Percentiles rank a stretch among this genome's conserved stretches.
phyloP scores from a whole-genome alignment of 75 land plant species.

The Sequoiadendron giganteum region DNA sequence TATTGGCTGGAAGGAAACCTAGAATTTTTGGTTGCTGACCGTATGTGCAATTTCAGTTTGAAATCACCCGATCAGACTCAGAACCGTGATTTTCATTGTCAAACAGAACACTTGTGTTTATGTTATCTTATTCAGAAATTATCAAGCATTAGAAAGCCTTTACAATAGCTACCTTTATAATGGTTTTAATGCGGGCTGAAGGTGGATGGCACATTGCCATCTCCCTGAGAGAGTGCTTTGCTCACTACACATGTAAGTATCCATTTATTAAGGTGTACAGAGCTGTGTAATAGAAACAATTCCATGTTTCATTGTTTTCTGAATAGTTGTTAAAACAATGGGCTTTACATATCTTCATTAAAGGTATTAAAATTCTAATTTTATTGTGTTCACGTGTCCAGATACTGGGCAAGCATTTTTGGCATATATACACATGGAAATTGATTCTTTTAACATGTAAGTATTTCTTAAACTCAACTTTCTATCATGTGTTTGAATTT shows the following conservation, averaged over 20 bases:
- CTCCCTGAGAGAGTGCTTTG: conserved; percentile 1
- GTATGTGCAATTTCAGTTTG: conserved; percentile 19
- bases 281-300: background rate
- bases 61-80: conserved; percentile 15
- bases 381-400: background rate
- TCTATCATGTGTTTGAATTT: background rate
- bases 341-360: background rate
- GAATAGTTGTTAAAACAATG: background rate
- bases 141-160: conserved; percentile 21
- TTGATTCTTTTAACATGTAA: conserved; percentile 12
- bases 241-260: background rate
- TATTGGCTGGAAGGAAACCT: conserved; percentile 7
- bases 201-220: background rate
- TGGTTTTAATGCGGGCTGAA: background rate
- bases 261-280: background rate
- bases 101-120: conserved; percentile 45
- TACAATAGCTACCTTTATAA: background rate
- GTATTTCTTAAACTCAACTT: background rate
- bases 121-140: conserved; percentile 42
- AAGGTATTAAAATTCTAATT: conserved; percentile 1
- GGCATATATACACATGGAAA: conserved; percentile 1
- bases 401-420: conserved; percentile 12
- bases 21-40: conserved; percentile 37
- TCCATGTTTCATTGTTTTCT: background rate
- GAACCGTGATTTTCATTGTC: conserved; percentile 47